These are phyloP conservation scores for Dendrostoma leiphaemia DNA, from an alignment of 2,329 filamentous ascomycete genomes.

Conservation along the genomic window DNA sequence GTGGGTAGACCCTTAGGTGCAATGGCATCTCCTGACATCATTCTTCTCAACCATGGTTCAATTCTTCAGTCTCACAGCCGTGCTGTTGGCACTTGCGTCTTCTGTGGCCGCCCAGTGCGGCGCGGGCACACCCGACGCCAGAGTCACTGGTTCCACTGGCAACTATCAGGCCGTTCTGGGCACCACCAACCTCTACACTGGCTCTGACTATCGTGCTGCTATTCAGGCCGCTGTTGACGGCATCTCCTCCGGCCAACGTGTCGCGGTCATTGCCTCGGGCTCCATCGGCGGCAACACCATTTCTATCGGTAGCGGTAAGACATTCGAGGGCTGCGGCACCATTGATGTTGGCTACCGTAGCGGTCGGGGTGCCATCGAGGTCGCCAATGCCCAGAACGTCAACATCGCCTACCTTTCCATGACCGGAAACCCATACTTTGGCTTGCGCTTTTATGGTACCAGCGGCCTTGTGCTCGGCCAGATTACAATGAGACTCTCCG, in stretches of 20 bases:
- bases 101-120: slow-evolving; percentile 43
- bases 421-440: slow-evolving; percentile 58
- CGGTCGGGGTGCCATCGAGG: slow-evolving; percentile 54
- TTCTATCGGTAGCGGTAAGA: slow-evolving; percentile 50
- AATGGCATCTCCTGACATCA: background rate
- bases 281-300: slow-evolving; percentile 54
- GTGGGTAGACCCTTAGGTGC: background rate
- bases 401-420: slow-evolving; percentile 55
- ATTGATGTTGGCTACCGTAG: slow-evolving; percentile 42
- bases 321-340: slow-evolving; percentile 57
- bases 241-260: slow-evolving; percentile 49
- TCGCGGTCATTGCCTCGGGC: slow-evolving; percentile 52
- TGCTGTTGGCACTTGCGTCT: slow-evolving; percentile 38
- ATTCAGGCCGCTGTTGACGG: slow-evolving; percentile 54
- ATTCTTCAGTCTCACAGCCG: slow-evolving; percentile 33
- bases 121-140: slow-evolving; percentile 43
- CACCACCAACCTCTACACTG: slow-evolving; percentile 45
- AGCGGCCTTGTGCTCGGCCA: slow-evolving; percentile 45
- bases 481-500: slow-evolving; percentile 54
- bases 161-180: slow-evolving; percentile 45
- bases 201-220: slow-evolving; percentile 51
- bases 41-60: background rate
- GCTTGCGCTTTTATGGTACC: slow-evolving; percentile 53
- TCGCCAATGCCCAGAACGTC: slow-evolving; percentile 44
- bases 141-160: slow-evolving; percentile 43